These are phyloP conservation scores for Trametes versicolor DNA, from an alignment of 1,284 basidiomycete genomes.

Conservation along the genomic window DNA sequence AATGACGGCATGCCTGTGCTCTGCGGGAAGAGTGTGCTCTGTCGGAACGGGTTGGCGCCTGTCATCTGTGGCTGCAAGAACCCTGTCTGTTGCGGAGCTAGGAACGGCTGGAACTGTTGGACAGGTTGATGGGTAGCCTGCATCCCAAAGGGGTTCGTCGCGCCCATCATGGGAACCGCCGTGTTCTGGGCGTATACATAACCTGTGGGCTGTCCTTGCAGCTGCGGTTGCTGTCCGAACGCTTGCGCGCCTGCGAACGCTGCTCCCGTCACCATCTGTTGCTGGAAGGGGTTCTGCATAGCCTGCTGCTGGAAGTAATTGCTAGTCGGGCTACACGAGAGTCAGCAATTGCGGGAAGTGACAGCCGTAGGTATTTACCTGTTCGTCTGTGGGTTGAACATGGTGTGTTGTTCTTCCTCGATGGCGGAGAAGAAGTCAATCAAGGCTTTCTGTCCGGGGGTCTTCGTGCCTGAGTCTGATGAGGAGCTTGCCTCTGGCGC, in stretches of 20 bases:
- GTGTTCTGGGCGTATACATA: conserved; percentile 49
- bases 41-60: conserved; percentile 80
- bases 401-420: conserved; percentile 82
- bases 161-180: conserved; percentile 47
- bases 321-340: conserved; percentile 55
- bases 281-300: conserved; percentile 83
- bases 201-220: conserved; percentile 43
- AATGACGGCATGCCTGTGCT: conserved; percentile 58
- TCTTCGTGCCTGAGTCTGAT: conserved; percentile 37
- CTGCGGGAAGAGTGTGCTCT: conserved; percentile 74
- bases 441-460: conserved; percentile 50
- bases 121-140: conserved; percentile 42
- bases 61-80: conserved; percentile 71
- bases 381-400: conserved; percentile 72
- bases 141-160: conserved; percentile 57
- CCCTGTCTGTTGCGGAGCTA: conserved; percentile 56
- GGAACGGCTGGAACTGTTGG: conserved; percentile 61
- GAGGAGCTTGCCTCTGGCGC: conserved; percentile 37
- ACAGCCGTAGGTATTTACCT: conserved; percentile 51
- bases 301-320: conserved; percentile 71
- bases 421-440: conserved; percentile 95
- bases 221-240: conserved; percentile 42
- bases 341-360: conserved; percentile 22
- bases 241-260: conserved; percentile 49
- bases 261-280: conserved; percentile 69